Percentiles rank a stretch among this genome's conserved stretches.
Conservation (phyloP, 2,329 filamentous ascomycete genomes). For the Penicillium sp. region DNA sequence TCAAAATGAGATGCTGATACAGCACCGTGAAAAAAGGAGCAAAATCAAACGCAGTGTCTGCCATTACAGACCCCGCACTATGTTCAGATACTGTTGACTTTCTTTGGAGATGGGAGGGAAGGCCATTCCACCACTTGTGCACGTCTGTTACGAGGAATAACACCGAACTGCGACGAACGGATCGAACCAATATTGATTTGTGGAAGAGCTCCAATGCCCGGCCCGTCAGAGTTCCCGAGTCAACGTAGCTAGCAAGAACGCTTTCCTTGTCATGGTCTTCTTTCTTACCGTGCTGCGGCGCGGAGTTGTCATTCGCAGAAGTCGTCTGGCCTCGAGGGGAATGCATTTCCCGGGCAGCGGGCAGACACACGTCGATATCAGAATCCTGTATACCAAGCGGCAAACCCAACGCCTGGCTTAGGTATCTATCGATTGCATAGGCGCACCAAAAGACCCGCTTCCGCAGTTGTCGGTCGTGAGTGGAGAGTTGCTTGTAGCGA, state of each 20-base stretch:
- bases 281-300: constrained; percentile 1
- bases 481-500: constrained; percentile 41
- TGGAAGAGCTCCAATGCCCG: constrained; percentile 37
- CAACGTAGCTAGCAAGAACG: constrained; percentile 33
- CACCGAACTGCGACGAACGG: constrained; percentile 32
- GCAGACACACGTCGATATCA: constrained; percentile 42
- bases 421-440: constrained; percentile 36
- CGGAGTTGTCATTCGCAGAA: background rate
- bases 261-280: constrained; percentile 21
- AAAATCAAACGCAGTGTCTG: constrained; percentile 24
- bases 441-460: constrained; percentile 39
- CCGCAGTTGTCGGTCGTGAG: constrained; percentile 34
- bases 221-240: constrained; percentile 34
- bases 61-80: background rate
- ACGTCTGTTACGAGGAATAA: constrained; percentile 35
- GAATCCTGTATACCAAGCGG: constrained; percentile 37
- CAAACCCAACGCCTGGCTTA: constrained; percentile 35
- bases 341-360: constrained; percentile 35
- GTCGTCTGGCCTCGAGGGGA: constrained; percentile 16
- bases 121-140: constrained; percentile 38
- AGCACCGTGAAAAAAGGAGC: constrained; percentile 36
- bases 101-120: constrained; percentile 27
- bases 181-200: constrained; percentile 36
- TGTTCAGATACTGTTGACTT: constrained; percentile 1
- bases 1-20: constrained; percentile 35